Base-by-base conservation (phyloP, 306 rosid species). In the Vigna trinervia region DNA sequence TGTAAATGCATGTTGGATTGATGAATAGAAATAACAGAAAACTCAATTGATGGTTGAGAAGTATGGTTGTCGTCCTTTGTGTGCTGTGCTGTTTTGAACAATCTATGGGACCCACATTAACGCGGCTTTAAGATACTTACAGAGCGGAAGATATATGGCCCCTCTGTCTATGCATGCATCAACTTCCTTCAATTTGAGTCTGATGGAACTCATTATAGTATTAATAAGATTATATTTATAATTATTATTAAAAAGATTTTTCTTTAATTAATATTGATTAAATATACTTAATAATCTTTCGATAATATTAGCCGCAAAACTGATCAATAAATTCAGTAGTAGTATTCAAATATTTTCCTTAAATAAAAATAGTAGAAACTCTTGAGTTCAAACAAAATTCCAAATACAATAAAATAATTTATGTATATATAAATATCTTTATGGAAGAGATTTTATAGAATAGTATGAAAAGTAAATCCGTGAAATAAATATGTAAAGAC, bases 101-200 rank as follows among this genome's bases (percentile, higher is more conserved):
- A 81, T 58, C 14, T 68, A 12, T 69, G 84, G 84, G 85, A 30
- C 81, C 85, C 81, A 5, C 85, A 50, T 69, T 39, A 26, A 75
- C 85, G 77, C 81, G 85, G 67, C 68, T 75, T 75, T 8, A 6
- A 68, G 73, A 60, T 74, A 68, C 26, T 26, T 13, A 30, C 45
- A 62, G 13, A 14, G 13, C 48, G 51, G 45, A 39, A 39, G 11
- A 39, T 17, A 3, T 32, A 15, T 61, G 68, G 46, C 12, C 67
- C 45, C 36, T 56, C 17, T 11, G 0, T 8, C 14, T 45, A 12
- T 32, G 68, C 68, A 32, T 61, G 45, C 45, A 61, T 14, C 12
- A 7, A 32, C 5, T 30, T 30, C 12, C 4, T 59, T 58, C 9
- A 58, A 17, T n/a, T 7, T 59, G 0, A 54, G 13, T 12, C 0